phyloP scores from a whole-genome alignment of 2,329 filamentous ascomycete species.

The Colletotrichum godetiae region DNA sequence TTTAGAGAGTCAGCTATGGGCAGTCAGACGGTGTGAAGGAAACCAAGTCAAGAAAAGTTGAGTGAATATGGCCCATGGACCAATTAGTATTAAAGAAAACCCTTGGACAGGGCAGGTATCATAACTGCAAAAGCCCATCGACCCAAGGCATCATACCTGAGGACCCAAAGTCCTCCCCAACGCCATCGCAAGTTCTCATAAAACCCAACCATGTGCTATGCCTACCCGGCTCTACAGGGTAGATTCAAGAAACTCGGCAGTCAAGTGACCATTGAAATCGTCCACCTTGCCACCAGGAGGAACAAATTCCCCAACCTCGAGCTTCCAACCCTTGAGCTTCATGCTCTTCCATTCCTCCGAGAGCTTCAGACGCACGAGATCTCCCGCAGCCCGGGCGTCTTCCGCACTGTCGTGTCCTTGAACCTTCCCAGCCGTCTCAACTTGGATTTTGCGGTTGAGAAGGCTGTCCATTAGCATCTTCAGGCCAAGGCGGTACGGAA shows the following conservation, averaged over 20 bases:
- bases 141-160: slow-evolving; percentile 4
- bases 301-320: slow-evolving; percentile 62
- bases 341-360: slow-evolving; percentile 76
- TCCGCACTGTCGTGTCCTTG: slow-evolving; percentile 91
- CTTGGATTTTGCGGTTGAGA: slow-evolving; percentile 83
- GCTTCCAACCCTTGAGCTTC: slow-evolving; percentile 74
- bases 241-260: slow-evolving; percentile 52
- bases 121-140: background rate
- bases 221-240: slow-evolving; percentile 18
- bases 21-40: background rate
- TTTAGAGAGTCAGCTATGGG: no score
- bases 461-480: slow-evolving; percentile 77
- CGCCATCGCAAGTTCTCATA: slow-evolving; percentile 10
- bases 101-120: background rate
- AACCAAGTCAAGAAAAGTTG: background rate
- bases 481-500: slow-evolving; percentile 84
- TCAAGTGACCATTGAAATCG: slow-evolving; percentile 42
- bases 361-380: slow-evolving; percentile 81
- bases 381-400: slow-evolving; percentile 89
- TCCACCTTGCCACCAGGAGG: slow-evolving; percentile 45
- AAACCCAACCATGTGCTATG: background rate
- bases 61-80: background rate
- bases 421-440: slow-evolving; percentile 61
- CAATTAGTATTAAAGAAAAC: background rate
- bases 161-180: background rate